Conservation (phyloP, 2,329 filamentous ascomycete species). For the Parasarocladium wereldwijsianum region DNA sequence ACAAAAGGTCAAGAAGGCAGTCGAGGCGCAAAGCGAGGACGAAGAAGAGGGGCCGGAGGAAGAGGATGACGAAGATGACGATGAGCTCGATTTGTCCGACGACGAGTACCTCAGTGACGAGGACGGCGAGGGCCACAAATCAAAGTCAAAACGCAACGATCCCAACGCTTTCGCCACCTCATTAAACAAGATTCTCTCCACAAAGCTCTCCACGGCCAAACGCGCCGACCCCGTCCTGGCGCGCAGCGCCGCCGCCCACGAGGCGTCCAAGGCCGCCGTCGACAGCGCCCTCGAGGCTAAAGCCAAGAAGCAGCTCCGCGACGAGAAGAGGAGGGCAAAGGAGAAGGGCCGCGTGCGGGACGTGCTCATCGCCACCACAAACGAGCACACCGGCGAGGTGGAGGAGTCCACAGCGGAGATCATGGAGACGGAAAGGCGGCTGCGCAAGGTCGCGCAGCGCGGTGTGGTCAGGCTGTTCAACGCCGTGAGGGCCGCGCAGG, state of each 20-base stretch:
- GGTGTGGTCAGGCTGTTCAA: conserved; percentile 97
- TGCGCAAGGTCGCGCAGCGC: conserved; percentile 79
- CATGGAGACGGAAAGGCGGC: conserved; percentile 58
- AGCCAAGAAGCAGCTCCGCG: conserved; percentile 62
- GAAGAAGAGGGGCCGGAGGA: conserved; percentile 13
- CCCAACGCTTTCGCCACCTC: conserved; percentile 82
- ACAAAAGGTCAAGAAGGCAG: conserved; percentile 10
- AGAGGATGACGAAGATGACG: conserved; percentile 19
- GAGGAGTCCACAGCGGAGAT: conserved; percentile 36
- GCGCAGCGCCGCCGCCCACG: conserved; percentile 59
- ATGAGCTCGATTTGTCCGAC: conserved; percentile 24
- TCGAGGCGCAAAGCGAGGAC: conserved; percentile 12
- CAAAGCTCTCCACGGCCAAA: conserved; percentile 71
- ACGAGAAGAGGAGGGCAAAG: conserved; percentile 62
- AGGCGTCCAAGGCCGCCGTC: conserved; percentile 55
- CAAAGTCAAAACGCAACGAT: conserved; percentile 77
- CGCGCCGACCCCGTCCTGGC: conserved; percentile 84
- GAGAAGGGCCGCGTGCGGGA: conserved; percentile 85
- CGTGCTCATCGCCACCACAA: conserved; percentile 53
- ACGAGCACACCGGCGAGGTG: conserved; percentile 27
- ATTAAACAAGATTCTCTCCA: conserved; percentile 81
- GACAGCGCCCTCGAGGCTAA: conserved; percentile 71
- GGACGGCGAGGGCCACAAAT: conserved; percentile 15
- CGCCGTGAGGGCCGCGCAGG: conserved; percentile 81
- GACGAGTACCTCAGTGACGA: conserved; percentile 19